These are phyloP conservation scores for Trichophyton schoenleinii DNA, from an alignment of 2,329 filamentous ascomycete genomes.

Conservation along the genomic window DNA sequence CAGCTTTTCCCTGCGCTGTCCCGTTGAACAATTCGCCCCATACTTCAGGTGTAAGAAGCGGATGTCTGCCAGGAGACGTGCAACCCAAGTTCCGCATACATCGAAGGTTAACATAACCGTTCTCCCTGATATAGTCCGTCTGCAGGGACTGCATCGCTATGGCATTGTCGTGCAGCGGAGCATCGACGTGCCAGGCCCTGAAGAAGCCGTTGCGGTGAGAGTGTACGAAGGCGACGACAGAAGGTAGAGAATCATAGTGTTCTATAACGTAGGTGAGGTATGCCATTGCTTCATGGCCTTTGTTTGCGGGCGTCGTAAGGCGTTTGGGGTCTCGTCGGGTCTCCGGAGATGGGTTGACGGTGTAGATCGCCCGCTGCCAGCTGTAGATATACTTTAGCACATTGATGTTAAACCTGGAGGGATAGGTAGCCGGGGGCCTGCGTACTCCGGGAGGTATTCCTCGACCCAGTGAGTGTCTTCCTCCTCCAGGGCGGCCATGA, in stretches of 20 bases:
- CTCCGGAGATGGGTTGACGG: constrained; percentile 26
- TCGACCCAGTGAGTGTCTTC: constrained; percentile 37
- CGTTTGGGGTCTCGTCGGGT: constrained; percentile 6
- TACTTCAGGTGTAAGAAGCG: constrained; percentile 17
- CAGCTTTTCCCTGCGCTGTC: constrained; percentile 16
- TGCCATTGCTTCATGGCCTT: constrained; percentile 43
- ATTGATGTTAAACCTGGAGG: background rate
- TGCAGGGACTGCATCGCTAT: constrained; percentile 35
- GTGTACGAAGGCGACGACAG: constrained; percentile 37
- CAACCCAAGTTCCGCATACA: constrained; percentile 44
- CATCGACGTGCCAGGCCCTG: constrained; percentile 42
- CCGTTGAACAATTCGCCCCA: constrained; percentile 22
- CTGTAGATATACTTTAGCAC: constrained; percentile 15
- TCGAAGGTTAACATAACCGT: constrained; percentile 44
- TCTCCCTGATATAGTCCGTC: constrained; percentile 33
- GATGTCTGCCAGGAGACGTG: constrained; percentile 15
- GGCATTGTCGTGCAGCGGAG: constrained; percentile 37
- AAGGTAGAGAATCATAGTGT: constrained; percentile 37
- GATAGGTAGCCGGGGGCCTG: background rate
- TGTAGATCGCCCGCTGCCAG: constrained; percentile 37
- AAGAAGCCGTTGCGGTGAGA: constrained; percentile 22
- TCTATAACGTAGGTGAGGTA: constrained; percentile 42
- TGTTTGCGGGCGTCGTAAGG: constrained; percentile 27
- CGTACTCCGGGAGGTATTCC: constrained; percentile 34
- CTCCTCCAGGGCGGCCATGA: constrained; percentile 33